phyloP scores from a whole-genome alignment of 805 yeast species.

The Wickerhamiella cacticola region DNA sequence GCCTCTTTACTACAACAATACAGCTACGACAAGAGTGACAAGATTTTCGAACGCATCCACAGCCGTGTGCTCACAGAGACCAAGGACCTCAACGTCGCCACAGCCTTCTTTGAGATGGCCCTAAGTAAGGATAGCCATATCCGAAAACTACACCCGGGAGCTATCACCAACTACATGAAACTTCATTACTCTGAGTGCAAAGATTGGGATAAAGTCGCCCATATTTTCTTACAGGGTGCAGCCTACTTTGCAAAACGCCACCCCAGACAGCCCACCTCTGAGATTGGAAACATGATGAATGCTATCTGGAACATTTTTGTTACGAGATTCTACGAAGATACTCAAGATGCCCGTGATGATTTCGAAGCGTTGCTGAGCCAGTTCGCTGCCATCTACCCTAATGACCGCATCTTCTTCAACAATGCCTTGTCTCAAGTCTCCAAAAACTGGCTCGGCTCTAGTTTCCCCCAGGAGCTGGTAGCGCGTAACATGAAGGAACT shows the following conservation, averaged over 20 bases:
- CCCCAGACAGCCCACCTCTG: conserved; percentile 2
- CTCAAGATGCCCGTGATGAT: conserved; percentile 16
- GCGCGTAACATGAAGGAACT: neutral
- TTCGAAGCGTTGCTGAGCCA: conserved; percentile 11
- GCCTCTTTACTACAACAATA: conserved; percentile 18
- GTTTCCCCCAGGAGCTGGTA: conserved; percentile 16
- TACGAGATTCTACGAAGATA: conserved; percentile 13
- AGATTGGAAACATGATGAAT: conserved; percentile 16
- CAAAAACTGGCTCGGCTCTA: conserved; percentile 20
- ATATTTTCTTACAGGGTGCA: conserved; percentile 14
- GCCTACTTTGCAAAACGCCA: conserved; percentile 11
- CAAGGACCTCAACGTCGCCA: conserved; percentile 17
- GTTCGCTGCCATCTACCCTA: conserved; percentile 9
- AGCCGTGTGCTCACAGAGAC: conserved; percentile 21
- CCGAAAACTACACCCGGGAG: conserved; percentile 21
- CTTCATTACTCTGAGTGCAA: conserved; percentile 12
- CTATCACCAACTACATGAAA: conserved; percentile 19
- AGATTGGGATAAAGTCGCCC: conserved; percentile 14
- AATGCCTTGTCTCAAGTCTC: conserved; percentile 16
- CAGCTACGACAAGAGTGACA: conserved; percentile 14
- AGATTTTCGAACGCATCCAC: conserved; percentile 19
- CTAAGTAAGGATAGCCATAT: conserved; percentile 14
- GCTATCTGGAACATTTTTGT: conserved; percentile 16
- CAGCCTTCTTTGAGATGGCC: conserved; percentile 20
- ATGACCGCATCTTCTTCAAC: conserved; percentile 16